Evolutionary conservation across 495 filamentous ascomycete species (phyloP).

Genomic region (Opeltia flavorubescens): DNA sequence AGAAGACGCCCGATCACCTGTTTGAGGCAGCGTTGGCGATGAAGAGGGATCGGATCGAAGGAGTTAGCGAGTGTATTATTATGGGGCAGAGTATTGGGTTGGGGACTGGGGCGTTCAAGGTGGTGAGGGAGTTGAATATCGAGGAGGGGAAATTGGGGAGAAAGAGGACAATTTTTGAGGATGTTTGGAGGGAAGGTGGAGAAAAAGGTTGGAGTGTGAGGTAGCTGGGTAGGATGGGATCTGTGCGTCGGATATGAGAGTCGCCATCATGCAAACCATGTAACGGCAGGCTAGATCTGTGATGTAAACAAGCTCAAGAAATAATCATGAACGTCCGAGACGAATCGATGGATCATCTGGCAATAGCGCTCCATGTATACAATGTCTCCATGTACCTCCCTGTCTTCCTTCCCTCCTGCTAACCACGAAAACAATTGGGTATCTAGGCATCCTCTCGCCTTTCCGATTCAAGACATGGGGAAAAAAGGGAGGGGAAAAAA

Average conservation of each 20-base stretch:
- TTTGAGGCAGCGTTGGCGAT: slow-evolving; percentile 88
- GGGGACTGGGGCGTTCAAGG: slow-evolving; percentile 83
- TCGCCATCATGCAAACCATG: background rate
- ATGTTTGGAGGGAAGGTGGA: slow-evolving; percentile 42
- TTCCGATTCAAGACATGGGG: background rate
- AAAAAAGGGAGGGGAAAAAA: too few relatives aligned
- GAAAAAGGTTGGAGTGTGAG: slow-evolving; percentile 2
- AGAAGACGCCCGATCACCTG: slow-evolving; percentile 95
- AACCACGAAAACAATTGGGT: background rate
- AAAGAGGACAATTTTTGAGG: slow-evolving; percentile 64
- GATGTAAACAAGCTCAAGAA: too few relatives aligned
- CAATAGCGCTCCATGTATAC: too few relatives aligned
- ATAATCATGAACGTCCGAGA: too few relatives aligned
- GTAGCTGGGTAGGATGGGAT: background rate
- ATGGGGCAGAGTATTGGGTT: slow-evolving; percentile 88
- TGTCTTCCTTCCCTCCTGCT: background rate
- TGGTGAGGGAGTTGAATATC: slow-evolving; percentile 62
- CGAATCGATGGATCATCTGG: too few relatives aligned
- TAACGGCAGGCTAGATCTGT: too few relatives aligned
- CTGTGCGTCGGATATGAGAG: background rate
- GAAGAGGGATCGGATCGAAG: slow-evolving; percentile 78
- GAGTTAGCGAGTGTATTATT: slow-evolving; percentile 94
- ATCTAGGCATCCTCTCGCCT: background rate
- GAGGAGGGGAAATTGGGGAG: slow-evolving; percentile 44
- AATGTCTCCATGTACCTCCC: too few relatives aligned